These are phyloP conservation scores for Eleusine coracana DNA, from an alignment of 176 grass and related monocot genomes.

Conservation along the genomic window DNA sequence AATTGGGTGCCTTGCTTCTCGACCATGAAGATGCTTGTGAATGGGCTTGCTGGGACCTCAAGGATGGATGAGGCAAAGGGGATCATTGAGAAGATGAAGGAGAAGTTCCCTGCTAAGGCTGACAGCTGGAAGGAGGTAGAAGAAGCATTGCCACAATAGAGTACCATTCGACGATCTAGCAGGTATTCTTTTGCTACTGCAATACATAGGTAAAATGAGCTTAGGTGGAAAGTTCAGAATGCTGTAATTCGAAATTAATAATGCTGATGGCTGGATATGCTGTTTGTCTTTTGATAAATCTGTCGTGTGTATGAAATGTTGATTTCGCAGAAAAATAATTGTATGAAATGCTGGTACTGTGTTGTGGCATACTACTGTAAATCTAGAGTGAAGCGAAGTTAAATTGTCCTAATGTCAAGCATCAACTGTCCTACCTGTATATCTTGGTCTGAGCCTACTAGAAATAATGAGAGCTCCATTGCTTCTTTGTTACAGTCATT, in stretches of 20 bases:
- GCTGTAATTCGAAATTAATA: background rate
- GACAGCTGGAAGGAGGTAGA: conserved; percentile 88
- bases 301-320: background rate
- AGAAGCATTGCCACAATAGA: conserved; percentile 64
- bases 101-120: conserved; percentile 69
- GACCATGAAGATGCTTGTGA: conserved; percentile 92
- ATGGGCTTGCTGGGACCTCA: conserved; percentile 64
- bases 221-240: background rate
- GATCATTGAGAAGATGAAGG: conserved; percentile 80
- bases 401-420: background rate
- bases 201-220: background rate
- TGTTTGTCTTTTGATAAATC: conserved; percentile 15
- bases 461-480: background rate
- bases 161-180: background rate
- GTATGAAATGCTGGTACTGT: background rate
- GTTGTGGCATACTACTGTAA: background rate
- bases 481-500: background rate
- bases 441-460: conserved; percentile 8
- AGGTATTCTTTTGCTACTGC: conserved; percentile 32
- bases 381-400: background rate
- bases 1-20: conserved; percentile 77
- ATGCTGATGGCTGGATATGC: conserved; percentile 10
- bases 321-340: too few species aligned
- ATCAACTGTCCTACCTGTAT: background rate
- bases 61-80: conserved; percentile 76